Base-by-base conservation (phyloP, 1,284 basidiomycete genomes). In the Cryptococcus jaspeensis region DNA sequence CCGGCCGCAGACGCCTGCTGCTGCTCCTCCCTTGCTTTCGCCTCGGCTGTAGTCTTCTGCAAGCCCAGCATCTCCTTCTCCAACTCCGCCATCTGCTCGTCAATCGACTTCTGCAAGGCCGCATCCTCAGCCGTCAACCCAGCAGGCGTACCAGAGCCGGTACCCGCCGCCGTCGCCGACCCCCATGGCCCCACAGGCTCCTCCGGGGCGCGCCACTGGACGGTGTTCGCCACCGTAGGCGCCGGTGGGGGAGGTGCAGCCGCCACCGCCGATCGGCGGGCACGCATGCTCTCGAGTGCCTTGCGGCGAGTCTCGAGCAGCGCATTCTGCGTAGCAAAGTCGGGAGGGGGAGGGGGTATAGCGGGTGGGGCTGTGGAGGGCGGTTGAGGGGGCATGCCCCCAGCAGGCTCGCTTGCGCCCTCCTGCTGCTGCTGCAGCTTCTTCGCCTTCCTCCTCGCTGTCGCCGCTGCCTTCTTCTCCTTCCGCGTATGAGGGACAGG, bases 271-370 rank as follows among this genome's bases (percentile, higher is more conserved):
- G 58, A 52, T 55, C 59, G 28, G 22, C 59, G 58, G 16, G 41
- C 37, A 6, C 61, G 59, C 70, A 72, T 68, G 25, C 70, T 72
- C 42, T 67, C 71, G 22, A 74, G 40, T 0, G 62, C 66, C 20
- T 69, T 68, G 4, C 70, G 55, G 5, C 68, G 55, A 2, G 60
- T 68, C 39, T 72, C 73, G 0, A 68, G 60, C 3, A 74, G 53
- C 15, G 63, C 64, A 20, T 60, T 62, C 43, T 62, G 55, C 8
- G 56, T 39, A 1, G 63, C 28, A 9, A 32, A 32, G 28, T 55
- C 12, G 36, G 41, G 11, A 9, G 13, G 20, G 22, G 23, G 22
- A 42, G 28, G 6, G 22, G 28, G 28, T 32, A 32, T 32, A 32
- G 28, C 28, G 4, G 28, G 28, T 5, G 28, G 28, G 28, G 28